A percentile compares a stretch with the other conserved stretches of the same genome.
Evolutionary conservation across 148 eudicot genomes (phyloP).

Genomic region (Vaccinium vitisidaea): DNA sequence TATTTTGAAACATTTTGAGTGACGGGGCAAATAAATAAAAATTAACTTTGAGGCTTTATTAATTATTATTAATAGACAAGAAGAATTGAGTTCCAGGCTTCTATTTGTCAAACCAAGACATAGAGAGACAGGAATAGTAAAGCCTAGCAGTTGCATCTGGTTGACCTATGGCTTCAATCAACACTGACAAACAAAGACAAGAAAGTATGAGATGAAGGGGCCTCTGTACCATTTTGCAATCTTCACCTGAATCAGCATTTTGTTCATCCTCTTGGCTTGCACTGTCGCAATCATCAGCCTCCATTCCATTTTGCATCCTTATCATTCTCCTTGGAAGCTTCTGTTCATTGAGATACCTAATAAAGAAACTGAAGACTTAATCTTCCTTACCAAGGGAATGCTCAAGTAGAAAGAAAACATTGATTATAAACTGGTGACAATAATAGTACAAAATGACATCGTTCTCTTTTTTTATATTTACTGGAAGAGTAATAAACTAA

Average conservation of each 20-base stretch:
- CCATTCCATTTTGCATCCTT: constrained; percentile 48
- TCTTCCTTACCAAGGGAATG: background rate
- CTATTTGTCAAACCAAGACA: background rate
- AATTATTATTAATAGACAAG: background rate
- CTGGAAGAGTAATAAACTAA: constrained; percentile 11
- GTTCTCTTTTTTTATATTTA: background rate
- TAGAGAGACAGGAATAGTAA: background rate
- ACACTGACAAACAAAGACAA: background rate
- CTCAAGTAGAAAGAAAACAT: background rate
- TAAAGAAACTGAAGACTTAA: constrained; percentile 9
- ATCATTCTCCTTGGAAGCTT: constrained; percentile 82
- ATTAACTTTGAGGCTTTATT: background rate
- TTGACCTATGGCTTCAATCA: background rate
- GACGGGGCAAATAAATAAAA: background rate
- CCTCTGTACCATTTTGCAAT: constrained; percentile 22
- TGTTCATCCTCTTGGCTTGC: constrained; percentile 40
- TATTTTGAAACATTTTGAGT: background rate
- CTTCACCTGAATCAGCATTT: constrained; percentile 37
- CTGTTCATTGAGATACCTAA: constrained; percentile 83
- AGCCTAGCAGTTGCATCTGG: background rate
- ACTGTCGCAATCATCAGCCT: constrained; percentile 30
- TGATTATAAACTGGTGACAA: background rate
- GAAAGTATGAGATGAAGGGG: background rate
- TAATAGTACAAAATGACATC: background rate
- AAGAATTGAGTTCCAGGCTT: background rate